Evolutionary conservation across 2,329 filamentous ascomycete genomes (phyloP), one percentile per base, ranked within the genome.

Genomic region (Clarireedia sp.): DNA sequence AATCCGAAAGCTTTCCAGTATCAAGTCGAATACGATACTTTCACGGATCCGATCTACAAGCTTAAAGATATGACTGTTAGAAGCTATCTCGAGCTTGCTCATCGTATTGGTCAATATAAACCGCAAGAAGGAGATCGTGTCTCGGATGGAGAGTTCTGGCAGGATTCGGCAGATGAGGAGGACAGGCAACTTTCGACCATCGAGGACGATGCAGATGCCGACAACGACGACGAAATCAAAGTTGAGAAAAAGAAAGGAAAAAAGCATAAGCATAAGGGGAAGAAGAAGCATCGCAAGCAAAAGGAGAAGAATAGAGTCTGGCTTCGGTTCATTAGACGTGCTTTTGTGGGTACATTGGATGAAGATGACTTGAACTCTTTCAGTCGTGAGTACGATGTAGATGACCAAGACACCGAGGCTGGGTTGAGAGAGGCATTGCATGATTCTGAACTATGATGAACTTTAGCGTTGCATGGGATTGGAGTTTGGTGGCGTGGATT

Each of bases 1-100:
- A 72, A 80, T 61, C 81, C 85, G 3, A 80, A 75, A 44, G 72
- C 80, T 36, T 90, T 96, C 69, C 68, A 76, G 16, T 97, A 82
- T 66, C 79, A 95, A 67, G 75, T 95, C 48, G 90, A 96, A 69
- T 99, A 99, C 69, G 84, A 85, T 68, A 97, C 91, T 0, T 85
- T 82, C 54, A 79, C 84, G 21, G 90, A 97, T 68, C 72, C 82
- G 56, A 70, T 86, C 1, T 96, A 91, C 68, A 79, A 81, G 58
- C 71, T 96, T 63, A 76, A 81, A 44, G 92, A 97, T 70, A 73
- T 99, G 69, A 97, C 92, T 0, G 87, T 96, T 51, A 78, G 81
- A 59, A 95, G 83, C 68, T 87, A 87, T 68, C 74, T 97, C 45
- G 79, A 87, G 58, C 77, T 97, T 48, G 94, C 94, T 10, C 81